Evolutionary conservation across 495 filamentous ascomycete species (phyloP).

Genomic region (Penicillium malachiteum): DNA sequence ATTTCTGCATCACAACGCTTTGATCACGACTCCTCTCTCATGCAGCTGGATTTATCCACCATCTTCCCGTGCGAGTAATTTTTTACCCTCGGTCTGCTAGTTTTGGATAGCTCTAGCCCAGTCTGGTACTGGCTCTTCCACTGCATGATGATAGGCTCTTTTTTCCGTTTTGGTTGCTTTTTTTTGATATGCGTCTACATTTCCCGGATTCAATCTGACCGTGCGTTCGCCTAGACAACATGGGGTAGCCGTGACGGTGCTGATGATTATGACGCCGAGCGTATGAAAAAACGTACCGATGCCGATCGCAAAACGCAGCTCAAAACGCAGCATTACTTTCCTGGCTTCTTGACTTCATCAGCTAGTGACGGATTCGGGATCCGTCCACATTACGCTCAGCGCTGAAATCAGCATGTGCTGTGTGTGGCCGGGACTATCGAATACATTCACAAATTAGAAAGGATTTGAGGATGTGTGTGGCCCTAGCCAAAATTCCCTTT

Average conservation of each 20-base stretch:
- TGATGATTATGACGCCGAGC: constrained; percentile 55
- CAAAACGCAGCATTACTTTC: constrained; percentile 36
- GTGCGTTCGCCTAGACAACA: constrained; percentile 41
- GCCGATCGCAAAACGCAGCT: constrained; percentile 40
- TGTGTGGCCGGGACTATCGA: not conserved
- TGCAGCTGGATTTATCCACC: constrained; percentile 27
- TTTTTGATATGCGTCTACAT: not conserved
- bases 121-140: not conserved
- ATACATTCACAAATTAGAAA: not conserved
- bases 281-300: constrained; percentile 52
- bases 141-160: not conserved
- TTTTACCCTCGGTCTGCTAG: not conserved
- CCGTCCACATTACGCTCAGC: not conserved
- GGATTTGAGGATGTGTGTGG: not conserved
- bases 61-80: constrained; percentile 15
- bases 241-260: constrained; percentile 61
- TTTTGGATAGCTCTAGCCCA: not conserved
- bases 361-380: not conserved
- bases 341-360: constrained; percentile 33
- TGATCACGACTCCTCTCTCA: constrained; percentile 27
- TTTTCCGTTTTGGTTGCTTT: not conserved
- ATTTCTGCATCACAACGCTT: constrained; percentile 27
- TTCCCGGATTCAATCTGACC: constrained; percentile 14
- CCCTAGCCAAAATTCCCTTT: constrained; percentile 5
- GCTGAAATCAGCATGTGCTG: not conserved